A percentile compares a stretch with the other conserved stretches of the same genome.
Evolutionary conservation across 257 asterid genomes (phyloP).

Genomic region (Paulownia fortunei): DNA sequence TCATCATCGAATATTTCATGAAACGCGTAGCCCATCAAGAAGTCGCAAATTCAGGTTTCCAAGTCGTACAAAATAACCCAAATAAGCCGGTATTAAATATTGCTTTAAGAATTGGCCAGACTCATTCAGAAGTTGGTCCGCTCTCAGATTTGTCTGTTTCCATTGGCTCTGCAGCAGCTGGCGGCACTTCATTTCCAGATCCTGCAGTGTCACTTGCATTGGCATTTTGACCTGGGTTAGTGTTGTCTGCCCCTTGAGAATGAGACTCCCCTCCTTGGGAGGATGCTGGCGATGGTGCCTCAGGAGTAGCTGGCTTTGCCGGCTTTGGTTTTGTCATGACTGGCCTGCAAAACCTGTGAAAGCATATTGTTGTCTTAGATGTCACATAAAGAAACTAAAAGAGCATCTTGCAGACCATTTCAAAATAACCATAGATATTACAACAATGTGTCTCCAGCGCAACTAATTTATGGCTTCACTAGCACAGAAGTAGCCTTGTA

Average conservation of each 20-base stretch:
- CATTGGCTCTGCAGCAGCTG: conserved; percentile 62
- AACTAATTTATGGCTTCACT: not conserved
- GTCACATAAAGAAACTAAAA: not conserved
- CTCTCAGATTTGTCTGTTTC: conserved; percentile 63
- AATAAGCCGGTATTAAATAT: not conserved
- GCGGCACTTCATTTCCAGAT: conserved; percentile 42
- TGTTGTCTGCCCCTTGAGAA: conserved; percentile 49
- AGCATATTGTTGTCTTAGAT: not conserved
- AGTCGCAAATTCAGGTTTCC: not conserved
- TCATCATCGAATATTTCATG: not conserved
- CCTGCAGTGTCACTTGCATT: conserved; percentile 34
- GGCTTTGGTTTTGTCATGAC: conserved; percentile 83
- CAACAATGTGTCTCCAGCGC: not conserved
- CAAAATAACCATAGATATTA: not conserved
- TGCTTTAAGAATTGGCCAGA: conserved; percentile 5
- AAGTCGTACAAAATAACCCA: conserved; percentile 8
- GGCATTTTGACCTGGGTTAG: conserved; percentile 29
- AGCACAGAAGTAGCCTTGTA: not conserved
- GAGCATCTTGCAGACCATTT: not conserved
- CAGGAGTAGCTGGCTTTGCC: conserved; percentile 67
- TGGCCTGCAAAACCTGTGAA: conserved; percentile 75
- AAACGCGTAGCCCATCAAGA: not conserved
- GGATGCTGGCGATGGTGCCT: conserved; percentile 55
- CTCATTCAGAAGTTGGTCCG: conserved; percentile 31
- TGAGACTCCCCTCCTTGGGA: conserved; percentile 64